Evolutionary conservation across 129 eudicot genomes (phyloP).

Genomic region (Apium graveolens): DNA sequence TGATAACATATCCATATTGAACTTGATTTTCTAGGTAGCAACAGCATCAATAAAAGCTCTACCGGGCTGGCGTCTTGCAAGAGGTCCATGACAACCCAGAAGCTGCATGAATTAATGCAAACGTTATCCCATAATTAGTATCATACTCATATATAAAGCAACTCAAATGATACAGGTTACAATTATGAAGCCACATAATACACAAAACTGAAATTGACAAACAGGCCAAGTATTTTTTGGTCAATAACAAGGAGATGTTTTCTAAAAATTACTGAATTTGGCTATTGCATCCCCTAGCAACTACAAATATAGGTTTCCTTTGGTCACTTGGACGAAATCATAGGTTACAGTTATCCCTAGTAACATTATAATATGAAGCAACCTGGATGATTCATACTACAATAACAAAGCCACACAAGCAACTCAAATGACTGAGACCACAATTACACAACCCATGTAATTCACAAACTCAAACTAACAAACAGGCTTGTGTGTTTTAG

Average conservation of each 20-base stretch:
- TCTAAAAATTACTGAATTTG: too few relatives aligned
- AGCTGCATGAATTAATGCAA: slow-evolving; percentile 41
- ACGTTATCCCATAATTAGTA: background rate
- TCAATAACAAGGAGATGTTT: too few relatives aligned
- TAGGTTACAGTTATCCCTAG: background rate
- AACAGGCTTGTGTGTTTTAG: background rate
- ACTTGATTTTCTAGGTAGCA: slow-evolving; percentile 19
- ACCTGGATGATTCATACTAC: background rate
- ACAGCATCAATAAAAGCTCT: slow-evolving; percentile 54
- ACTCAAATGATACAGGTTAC: background rate
- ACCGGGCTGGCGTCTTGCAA: slow-evolving; percentile 73
- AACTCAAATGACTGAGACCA: background rate
- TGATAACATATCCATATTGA: background rate
- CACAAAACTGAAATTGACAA: background rate
- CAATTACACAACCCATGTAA: background rate
- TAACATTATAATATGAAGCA: background rate
- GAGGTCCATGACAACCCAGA: slow-evolving; percentile 74
- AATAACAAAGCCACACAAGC: background rate
- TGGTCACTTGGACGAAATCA: background rate
- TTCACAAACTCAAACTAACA: background rate
- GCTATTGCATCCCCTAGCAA: background rate
- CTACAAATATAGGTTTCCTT: background rate
- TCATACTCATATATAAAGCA: background rate
- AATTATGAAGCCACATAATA: background rate
- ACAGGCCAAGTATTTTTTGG: background rate